Evolutionary conservation across 768 basidiomycete species (phyloP).

Genomic region (Hericium rajendrae): DNA sequence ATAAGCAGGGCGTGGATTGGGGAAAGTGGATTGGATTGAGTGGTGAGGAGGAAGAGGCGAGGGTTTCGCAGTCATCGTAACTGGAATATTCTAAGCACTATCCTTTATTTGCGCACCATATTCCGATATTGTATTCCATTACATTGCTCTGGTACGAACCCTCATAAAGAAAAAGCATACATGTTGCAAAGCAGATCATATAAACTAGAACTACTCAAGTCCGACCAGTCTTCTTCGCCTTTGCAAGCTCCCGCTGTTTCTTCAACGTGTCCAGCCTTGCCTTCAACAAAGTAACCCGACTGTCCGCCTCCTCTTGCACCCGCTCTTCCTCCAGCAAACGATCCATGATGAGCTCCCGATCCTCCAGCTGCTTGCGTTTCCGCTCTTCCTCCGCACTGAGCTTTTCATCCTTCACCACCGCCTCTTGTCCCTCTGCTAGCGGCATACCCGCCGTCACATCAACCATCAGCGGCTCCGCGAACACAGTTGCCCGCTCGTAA

Average conservation of each 20-base stretch:
- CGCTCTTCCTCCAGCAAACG: conserved; percentile 76
- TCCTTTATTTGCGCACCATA: no score
- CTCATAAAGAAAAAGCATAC: not conserved
- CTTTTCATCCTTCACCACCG: conserved; percentile 20
- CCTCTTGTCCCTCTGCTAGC: conserved; percentile 19
- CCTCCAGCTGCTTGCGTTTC: conserved; percentile 52
- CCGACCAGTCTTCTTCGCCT: conserved; percentile 8
- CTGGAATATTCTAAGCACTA: not conserved
- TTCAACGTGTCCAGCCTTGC: conserved; percentile 51
- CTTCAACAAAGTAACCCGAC: conserved; percentile 58
- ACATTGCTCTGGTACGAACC: not conserved
- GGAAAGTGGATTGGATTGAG: conserved; percentile 43
- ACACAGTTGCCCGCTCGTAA: conserved; percentile 61
- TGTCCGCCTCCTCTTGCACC: conserved; percentile 82
- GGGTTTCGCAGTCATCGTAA: not conserved
- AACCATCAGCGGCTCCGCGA: conserved; percentile 56
- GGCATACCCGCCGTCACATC: conserved; percentile 41
- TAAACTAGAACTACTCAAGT: not conserved
- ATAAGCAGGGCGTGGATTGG: conserved; percentile 85
- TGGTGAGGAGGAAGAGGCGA: conserved; percentile 3
- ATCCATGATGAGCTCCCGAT: conserved; percentile 79
- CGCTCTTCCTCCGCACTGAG: conserved; percentile 37
- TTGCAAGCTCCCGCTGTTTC: conserved; percentile 29
- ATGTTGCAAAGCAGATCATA: not conserved
- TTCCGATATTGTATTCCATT: not conserved